Conservation (phyloP, 129 eudicot species). For the Heracleum sosnowskyi region DNA sequence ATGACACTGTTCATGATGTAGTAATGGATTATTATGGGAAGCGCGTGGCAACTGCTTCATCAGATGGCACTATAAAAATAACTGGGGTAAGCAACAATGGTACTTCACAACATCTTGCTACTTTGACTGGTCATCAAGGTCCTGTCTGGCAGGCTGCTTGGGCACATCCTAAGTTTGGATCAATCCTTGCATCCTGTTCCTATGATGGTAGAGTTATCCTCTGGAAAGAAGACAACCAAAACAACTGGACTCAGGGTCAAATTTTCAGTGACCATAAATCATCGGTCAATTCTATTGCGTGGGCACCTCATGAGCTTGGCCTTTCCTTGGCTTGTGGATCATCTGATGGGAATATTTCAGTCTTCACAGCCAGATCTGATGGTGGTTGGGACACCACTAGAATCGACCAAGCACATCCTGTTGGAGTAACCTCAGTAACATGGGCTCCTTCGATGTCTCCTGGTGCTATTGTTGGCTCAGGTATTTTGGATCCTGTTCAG, state of each 20-base stretch:
- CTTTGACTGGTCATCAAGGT: slow-evolving; percentile 46
- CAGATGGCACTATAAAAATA: slow-evolving; percentile 40
- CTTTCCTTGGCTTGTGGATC: slow-evolving; percentile 52
- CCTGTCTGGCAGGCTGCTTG: slow-evolving; percentile 53
- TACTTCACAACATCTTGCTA: slow-evolving; percentile 39
- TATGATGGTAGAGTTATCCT: slow-evolving; percentile 46
- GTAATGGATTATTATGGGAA: slow-evolving; percentile 48
- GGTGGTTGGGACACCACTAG: slow-evolving; percentile 46
- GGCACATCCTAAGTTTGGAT: slow-evolving; percentile 54
- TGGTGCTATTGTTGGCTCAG: slow-evolving; percentile 44
- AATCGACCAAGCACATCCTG: slow-evolving; percentile 50
- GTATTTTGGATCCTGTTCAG: slow-evolving; percentile 36
- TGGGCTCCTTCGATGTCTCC: slow-evolving; percentile 53
- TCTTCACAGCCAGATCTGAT: slow-evolving; percentile 24
- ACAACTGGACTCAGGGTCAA: slow-evolving; percentile 38
- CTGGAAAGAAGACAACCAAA: slow-evolving; percentile 46
- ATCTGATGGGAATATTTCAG: slow-evolving; percentile 45
- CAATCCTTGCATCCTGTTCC: slow-evolving; percentile 44
- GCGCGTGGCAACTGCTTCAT: slow-evolving; percentile 46
- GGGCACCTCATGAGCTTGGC: slow-evolving; percentile 55
- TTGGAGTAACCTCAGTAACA: slow-evolving; percentile 47
- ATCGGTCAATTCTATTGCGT: slow-evolving; percentile 45
- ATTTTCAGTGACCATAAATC: slow-evolving; percentile 43
- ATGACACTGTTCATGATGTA: slow-evolving; percentile 39
- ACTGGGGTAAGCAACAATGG: slow-evolving; percentile 38